These are phyloP conservation scores for Hydnum rufescens DNA, from an alignment of 768 basidiomycete species.

Conservation along the genomic window DNA sequence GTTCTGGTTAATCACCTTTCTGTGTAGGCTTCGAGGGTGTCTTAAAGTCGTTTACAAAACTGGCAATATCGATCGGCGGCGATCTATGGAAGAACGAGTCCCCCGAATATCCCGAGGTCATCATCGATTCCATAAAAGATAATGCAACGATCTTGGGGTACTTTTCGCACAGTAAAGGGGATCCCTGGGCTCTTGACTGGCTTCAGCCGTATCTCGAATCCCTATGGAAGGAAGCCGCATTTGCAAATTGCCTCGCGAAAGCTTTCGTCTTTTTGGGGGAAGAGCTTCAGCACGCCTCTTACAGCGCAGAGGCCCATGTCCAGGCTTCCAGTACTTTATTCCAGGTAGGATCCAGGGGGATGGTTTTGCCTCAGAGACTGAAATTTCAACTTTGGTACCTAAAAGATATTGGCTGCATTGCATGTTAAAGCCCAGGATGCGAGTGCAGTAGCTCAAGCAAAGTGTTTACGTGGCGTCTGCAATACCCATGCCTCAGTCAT, in stretches of 20 bases:
- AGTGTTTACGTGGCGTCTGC: no score
- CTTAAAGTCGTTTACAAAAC: constrained; percentile 35
- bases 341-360: constrained; percentile 39
- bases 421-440: no score
- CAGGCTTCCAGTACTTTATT: constrained; percentile 38
- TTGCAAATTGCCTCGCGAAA: constrained; percentile 50
- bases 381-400: no score
- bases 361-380: no score
- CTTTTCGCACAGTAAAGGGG: constrained; percentile 2
- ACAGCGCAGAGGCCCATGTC: constrained; percentile 33
- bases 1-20: no score
- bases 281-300: constrained; percentile 61
- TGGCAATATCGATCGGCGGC: constrained; percentile 35
- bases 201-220: constrained; percentile 41
- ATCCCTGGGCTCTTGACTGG: constrained; percentile 38
- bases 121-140: constrained; percentile 70
- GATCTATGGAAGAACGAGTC: constrained; percentile 53
- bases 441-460: no score
- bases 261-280: constrained; percentile 58
- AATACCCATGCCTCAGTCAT: no score
- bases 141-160: constrained; percentile 25
- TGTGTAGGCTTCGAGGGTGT: constrained; percentile 39
- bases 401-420: no score
- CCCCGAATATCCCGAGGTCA: constrained; percentile 51
- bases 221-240: constrained; percentile 28